Base-by-base conservation (phyloP, 2,329 filamentous ascomycete genomes). In the Stachybotrys chlorohalonatus region DNA sequence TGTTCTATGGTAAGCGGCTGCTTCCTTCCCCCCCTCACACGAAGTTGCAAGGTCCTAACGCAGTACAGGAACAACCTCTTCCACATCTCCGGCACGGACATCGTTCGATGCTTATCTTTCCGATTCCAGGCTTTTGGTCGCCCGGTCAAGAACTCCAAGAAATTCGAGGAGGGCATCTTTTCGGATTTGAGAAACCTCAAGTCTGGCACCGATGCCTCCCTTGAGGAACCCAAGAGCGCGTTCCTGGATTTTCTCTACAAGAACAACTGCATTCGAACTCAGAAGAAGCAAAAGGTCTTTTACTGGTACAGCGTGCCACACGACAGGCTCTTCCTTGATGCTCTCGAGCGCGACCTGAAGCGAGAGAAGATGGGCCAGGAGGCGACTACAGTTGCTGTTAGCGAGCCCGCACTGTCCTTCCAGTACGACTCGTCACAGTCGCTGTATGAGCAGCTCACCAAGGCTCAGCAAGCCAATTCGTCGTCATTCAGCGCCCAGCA, bases 201-300 rank as follows among this genome's bases (percentile, higher is more conserved):
- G 76, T 95, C 94, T 30, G 94, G 94, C 61, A 97, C 93, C 64
- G 94, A 99, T 78, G 94, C 94, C 51, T 96, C 94, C 47, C 84
- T 99, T 57, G 94, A 99, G 75, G 94, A 99, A 78, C 94, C 94
- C 54, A 99, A 99, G 81, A 97, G 93, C 75, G 87, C 89, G 1
- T 99, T 99, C 75, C 83, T 99, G 58, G 94, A 99, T 74, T 99
- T 97, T 72, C 81, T 99, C 49, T 99, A 99, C 84, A 99, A 99
- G 82, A 99, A 99, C 83, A 99, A 99, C 79, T 99, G 94, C 81
- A 99, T 99, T 64, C 87, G 94, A 64, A 99, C 94, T 45, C 94
- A 99, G 74, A 99, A 99, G 85, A 99, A 99, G 82, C 94, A 99
- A 70, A 99, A 99, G 80, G 94, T 99, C 61, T 99, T 99, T 69